Base-by-base conservation (phyloP, 441 rosid species). In the Populus hybrid region DNA sequence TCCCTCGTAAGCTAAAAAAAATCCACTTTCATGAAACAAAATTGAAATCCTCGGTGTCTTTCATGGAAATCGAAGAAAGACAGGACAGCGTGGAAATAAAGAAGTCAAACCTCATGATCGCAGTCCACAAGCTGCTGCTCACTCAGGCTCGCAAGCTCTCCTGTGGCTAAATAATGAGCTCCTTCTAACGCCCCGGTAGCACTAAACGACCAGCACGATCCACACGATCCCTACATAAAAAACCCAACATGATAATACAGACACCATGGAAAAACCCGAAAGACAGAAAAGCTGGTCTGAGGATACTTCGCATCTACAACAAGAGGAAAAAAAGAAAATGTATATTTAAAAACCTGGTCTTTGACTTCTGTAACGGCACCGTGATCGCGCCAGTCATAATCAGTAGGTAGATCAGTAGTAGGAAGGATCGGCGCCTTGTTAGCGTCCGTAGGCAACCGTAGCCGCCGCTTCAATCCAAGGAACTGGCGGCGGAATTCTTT, bases 101-200 rank as follows among this genome's bases (percentile, higher is more conserved):
- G 26, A 65, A 29, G 36, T 36, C 76, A 26, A 83, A 95, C 99
- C 99, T 95, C 98, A n/a, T 95, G 99, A 74, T 93, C 98, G 73
- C 99, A 95, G 69, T 95, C 99, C 77, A 95, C 99, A 70, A 95
- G 97, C 84, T 95, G 98, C 77, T 95, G 99, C 82, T 95, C 99
- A 14, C 99, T 95, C 20, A 95, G 93, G 91, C 95, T 93, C 64
- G 83, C 92, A 10, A 91, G 94, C 64, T 94, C 83, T 24, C 97
- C 97, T 8, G 98, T 91, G 0, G 97, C 83, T 36, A 95, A 87
- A 78, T 78, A 95, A 76, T 93, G 84, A 74, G 98, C 95, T 74
- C 99, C 97, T 90, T 95, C 99, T 53, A 95, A 71, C 66, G 98
- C 98, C 63, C 98, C 98, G 0, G 93, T 86, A 6, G 98, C 84